Evolutionary conservation across 345 rosid genomes (phyloP), one percentile per base, ranked within the genome.

Genomic region (Pistacia integerrima): DNA sequence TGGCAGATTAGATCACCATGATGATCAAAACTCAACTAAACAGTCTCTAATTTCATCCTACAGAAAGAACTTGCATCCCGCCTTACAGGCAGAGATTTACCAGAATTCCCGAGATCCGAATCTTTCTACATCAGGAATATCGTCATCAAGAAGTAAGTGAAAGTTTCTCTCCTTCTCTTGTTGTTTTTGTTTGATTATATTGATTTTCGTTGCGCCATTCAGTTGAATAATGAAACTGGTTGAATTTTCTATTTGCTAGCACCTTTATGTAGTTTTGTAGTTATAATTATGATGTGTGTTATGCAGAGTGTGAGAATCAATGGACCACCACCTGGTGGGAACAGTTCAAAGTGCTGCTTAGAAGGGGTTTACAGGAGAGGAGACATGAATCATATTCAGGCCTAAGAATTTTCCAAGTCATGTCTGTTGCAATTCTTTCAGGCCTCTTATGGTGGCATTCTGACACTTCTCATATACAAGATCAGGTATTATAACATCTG

Each of bases 371-470:
- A 68, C 86, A 74, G 65, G 97, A 94, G 75, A 88, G 98, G 82
- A 90, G 87, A 69, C 97, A 94, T 9, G 98, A 93, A 82, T 93
- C 97, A 0, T 94, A 83, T 78, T 93, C 97, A 14, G 88, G 90
- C n/a, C 85, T 94, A 20, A 85, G 88, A 88, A 87, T 91, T 77
- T 92, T 91, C 71, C 95, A 91, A 79, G 97, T 93, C 76, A 76
- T 91, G 87, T 93, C 98, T 1, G 98, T 93, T 78, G 82, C 98
- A 8, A 67, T 93, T 57, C 88, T 94, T 62, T 89, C 97, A 28
- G 98, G 98, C 33, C 92, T 91, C 41, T 77, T 94, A 67, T 94
- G 98, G 98, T 94, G 95, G 98, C 88, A 88, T 64, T 88, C 97
- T 36, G 83, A 89, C 64, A 86, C 77, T 60, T 78, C 90, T 20